These are phyloP conservation scores for Colletotrichum costaricense DNA, from an alignment of 2,329 filamentous ascomycete genomes.

Conservation along the genomic window DNA sequence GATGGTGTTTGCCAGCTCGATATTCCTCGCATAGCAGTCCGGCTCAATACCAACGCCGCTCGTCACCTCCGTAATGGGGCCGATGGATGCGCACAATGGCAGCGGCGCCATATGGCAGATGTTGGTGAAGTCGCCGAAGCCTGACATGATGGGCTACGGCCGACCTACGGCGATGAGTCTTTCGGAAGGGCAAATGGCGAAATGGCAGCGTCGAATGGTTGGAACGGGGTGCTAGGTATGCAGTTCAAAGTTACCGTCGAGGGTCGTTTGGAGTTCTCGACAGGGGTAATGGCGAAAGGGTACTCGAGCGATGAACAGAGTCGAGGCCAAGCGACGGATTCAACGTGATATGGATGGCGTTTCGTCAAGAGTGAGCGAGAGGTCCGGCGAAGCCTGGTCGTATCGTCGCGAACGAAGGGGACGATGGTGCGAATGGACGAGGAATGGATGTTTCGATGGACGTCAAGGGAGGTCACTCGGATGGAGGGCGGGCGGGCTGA, in stretches of 20 bases:
- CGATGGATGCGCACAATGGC: constrained; percentile 88
- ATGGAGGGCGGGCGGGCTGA: background rate
- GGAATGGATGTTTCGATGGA: constrained; percentile 8
- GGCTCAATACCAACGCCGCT: constrained; percentile 84
- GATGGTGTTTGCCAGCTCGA: constrained; percentile 97
- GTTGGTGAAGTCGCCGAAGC: constrained; percentile 89
- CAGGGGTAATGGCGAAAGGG: constrained; percentile 3
- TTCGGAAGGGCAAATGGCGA: background rate
- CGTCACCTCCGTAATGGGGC: constrained; percentile 76
- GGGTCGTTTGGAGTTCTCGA: background rate
- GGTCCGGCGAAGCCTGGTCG: background rate
- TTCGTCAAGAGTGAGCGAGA: background rate
- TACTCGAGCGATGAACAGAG: constrained; percentile 2
- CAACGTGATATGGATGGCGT: constrained; percentile 2
- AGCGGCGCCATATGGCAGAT: constrained; percentile 89
- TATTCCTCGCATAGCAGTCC: constrained; percentile 92
- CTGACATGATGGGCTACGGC: constrained; percentile 67
- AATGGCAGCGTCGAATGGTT: background rate
- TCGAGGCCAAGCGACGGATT: background rate
- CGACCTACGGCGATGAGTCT: constrained; percentile 19
- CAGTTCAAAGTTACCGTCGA: background rate
- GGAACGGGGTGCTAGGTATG: background rate
- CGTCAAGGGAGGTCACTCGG: constrained; percentile 3
- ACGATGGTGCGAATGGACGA: constrained; percentile 1
- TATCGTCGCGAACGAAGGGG: constrained; percentile 10